Base-by-base conservation (phyloP, 352 stramenopile genomes). In the Phytophthora tubulina region DNA sequence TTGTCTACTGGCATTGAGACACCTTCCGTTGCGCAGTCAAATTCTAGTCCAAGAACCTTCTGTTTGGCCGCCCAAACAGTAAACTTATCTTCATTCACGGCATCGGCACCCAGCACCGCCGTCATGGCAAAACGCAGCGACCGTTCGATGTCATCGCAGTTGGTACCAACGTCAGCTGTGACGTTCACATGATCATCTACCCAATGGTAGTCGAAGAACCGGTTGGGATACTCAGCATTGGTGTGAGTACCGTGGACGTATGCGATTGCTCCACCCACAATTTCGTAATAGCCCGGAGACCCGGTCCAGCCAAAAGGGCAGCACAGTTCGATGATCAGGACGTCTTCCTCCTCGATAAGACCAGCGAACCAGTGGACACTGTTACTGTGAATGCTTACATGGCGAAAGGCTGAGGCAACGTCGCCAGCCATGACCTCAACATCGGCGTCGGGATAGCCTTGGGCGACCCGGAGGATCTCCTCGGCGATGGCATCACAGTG, bases 81-180 rank as follows among this genome's bases (percentile, higher is more conserved):
- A 17, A 56, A 42, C 14, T 30, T 56, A 3, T 56, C 49, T 3
- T 56, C 49, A 39, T 56, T 56, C 4, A 56, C 30, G 8, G 32
- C 31, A 3, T 13, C 49, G 10, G 13, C 2, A 4, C 49, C 49
- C 5, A 56, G 49, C 3, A 44, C 3, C 21, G 49, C 17, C 5
- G 7, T 41, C 49, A 42, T 41, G 32, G 32, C 31, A 42, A 8
- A 56, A 11, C 49, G 49, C 4, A 56, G 31, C 4, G 32, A 44
- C 8, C 31, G 49, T n/a, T 56, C 32, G 5, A 39, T 13, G 7
- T 56, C 30, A 9, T 3, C 10, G 10, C 49, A 56, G 3, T 30
- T 42, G 8, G 30, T 44, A 11, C 0, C 32, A 42, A 56, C 15
- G 11, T 56, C 49, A 10, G 49, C 49, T 9, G 15, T 10, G 8